phyloP scores from a whole-genome alignment of 169 alveolate species.

The Plasmodium reichenowi region DNA sequence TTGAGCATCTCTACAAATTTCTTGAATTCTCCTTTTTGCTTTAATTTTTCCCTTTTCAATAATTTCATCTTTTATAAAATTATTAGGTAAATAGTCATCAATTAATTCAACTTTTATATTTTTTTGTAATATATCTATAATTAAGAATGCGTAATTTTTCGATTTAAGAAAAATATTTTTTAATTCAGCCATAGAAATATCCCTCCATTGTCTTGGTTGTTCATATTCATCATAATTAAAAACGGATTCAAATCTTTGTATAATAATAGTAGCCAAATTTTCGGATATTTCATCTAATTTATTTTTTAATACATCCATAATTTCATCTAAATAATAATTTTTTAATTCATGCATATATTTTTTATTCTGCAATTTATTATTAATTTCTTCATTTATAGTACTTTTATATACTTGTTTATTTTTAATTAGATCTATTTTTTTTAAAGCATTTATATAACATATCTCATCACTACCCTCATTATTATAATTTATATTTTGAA shows the following conservation, averaged over 20 bases:
- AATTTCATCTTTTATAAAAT: constrained; percentile 62
- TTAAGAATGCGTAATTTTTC: constrained; percentile 66
- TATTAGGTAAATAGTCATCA: constrained; percentile 60
- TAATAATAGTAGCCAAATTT: constrained; percentile 30
- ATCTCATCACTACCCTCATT: constrained; percentile 7
- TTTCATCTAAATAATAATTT: constrained; percentile 43
- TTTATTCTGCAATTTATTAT: constrained; percentile 20
- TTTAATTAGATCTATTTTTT: constrained; percentile 42
- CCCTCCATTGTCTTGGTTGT: constrained; percentile 78
- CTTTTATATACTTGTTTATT: constrained; percentile 51
- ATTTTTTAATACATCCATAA: constrained; percentile 50
- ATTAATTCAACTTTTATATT: constrained; percentile 58
- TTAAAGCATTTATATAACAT: not conserved
- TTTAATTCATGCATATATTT: constrained; percentile 15
- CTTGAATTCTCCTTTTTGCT: constrained; percentile 75
- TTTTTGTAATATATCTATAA: constrained; percentile 69
- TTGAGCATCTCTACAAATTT: constrained; percentile 77
- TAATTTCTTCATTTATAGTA: constrained; percentile 32
- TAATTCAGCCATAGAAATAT: constrained; percentile 57
- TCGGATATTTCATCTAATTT: constrained; percentile 68
- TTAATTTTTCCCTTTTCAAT: constrained; percentile 62
- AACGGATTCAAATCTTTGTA: constrained; percentile 72
- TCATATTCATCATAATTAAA: constrained; percentile 77
- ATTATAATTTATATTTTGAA: too few relatives aligned
- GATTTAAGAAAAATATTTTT: constrained; percentile 60